Percentiles rank a stretch among this genome's conserved stretches.
These are phyloP conservation scores for Quercus glauca DNA, from an alignment of 306 rosid genomes.

Conservation along the genomic window DNA sequence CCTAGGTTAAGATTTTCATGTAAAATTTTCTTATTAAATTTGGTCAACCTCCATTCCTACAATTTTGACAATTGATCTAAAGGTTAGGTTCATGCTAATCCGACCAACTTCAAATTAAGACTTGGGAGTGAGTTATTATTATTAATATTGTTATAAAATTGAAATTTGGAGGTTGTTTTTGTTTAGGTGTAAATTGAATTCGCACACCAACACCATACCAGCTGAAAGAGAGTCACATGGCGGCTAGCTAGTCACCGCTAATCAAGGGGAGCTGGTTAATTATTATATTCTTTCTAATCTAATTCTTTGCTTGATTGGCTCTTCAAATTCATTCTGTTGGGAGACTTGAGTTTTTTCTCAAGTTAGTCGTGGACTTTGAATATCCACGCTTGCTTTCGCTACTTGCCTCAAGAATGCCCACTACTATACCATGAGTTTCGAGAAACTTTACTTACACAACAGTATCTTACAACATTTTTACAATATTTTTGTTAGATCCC, in stretches of 20 bases:
- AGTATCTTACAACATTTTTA: no score
- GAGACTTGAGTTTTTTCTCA: no score
- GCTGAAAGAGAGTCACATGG: constrained; percentile 2
- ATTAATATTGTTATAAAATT: background rate
- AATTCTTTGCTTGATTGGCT: background rate
- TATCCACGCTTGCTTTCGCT: no score
- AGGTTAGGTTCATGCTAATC: background rate
- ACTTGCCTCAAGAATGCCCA: no score
- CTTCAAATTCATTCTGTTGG: no score
- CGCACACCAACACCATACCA: background rate
- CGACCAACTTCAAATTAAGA: background rate
- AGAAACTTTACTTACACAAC: no score
- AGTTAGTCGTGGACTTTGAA: no score
- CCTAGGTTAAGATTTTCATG: no score
- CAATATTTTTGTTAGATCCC: no score
- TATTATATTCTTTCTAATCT: no score
- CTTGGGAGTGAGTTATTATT: background rate
- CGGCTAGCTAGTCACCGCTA: constrained; percentile 3
- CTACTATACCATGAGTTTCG: no score
- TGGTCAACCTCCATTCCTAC: background rate
- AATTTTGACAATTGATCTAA: background rate
- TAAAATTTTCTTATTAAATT: background rate
- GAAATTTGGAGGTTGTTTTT: background rate
- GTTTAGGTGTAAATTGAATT: background rate
- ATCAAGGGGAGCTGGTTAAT: constrained; percentile 13